These are phyloP conservation scores for Phytophthora pini DNA, from an alignment of 352 stramenopile genomes.

Conservation along the genomic window DNA sequence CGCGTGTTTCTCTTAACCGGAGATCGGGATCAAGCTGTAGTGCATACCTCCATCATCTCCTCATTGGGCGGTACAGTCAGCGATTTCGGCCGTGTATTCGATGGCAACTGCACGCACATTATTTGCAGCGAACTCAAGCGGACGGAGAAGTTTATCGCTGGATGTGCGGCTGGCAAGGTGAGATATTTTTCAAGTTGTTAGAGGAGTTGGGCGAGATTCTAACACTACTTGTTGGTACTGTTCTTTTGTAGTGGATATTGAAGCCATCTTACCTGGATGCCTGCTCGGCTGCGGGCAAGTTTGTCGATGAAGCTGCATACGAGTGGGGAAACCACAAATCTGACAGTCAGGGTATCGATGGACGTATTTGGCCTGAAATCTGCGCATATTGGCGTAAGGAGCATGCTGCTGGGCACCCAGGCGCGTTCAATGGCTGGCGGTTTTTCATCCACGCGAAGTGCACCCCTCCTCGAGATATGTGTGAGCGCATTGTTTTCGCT, in stretches of 20 bases:
- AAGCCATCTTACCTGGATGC: slow-evolving; percentile 84
- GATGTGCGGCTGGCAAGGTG: slow-evolving; percentile 85
- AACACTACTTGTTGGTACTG: slow-evolving; percentile 15
- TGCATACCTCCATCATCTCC: slow-evolving; percentile 83
- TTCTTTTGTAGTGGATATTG: slow-evolving; percentile 74
- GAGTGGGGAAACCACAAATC: slow-evolving; percentile 70
- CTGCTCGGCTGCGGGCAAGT: slow-evolving; percentile 61
- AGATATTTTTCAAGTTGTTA: background rate
- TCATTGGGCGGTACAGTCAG: slow-evolving; percentile 69
- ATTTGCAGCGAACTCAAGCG: slow-evolving; percentile 89
- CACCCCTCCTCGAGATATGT: slow-evolving; percentile 82
- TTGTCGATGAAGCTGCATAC: slow-evolving; percentile 74
- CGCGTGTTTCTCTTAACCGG: slow-evolving; percentile 80
- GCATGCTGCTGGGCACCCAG: slow-evolving; percentile 47
- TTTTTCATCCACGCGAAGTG: slow-evolving; percentile 83
- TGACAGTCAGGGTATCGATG: slow-evolving; percentile 74
- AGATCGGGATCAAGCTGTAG: slow-evolving; percentile 65
- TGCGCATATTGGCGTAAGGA: slow-evolving; percentile 73
- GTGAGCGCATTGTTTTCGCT: slow-evolving; percentile 72
- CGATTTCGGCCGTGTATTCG: slow-evolving; percentile 70
- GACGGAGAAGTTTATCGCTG: slow-evolving; percentile 88
- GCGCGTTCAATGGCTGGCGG: slow-evolving; percentile 70
- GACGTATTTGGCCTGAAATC: slow-evolving; percentile 73
- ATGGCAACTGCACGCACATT: slow-evolving; percentile 81
- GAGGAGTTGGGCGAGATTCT: background rate